A percentile compares a stretch with the other conserved stretches of the same genome.
Conservation (phyloP, 208 protist species). For the Trypanosoma brucei region DNA sequence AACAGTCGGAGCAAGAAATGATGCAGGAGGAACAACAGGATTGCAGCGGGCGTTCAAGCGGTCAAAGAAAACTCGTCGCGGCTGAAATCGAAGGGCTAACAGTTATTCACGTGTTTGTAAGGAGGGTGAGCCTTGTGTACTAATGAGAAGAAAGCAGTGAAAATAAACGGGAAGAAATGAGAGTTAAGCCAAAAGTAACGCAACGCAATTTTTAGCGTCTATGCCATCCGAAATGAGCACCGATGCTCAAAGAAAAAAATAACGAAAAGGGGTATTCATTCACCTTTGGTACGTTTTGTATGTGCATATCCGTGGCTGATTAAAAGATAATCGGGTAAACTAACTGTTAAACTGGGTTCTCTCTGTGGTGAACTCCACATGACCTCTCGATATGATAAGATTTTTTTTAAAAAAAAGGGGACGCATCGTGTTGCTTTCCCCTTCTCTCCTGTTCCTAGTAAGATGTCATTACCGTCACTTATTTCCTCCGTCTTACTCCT, state of each 20-base stretch:
- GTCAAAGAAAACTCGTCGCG: slow-evolving; percentile 50
- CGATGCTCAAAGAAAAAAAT: too few species aligned
- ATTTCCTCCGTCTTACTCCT: too few species aligned
- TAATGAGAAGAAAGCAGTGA: background rate
- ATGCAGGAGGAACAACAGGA: slow-evolving; percentile 24
- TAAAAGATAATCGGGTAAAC: background rate
- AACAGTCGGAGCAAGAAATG: slow-evolving; percentile 29
- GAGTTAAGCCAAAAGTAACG: background rate
- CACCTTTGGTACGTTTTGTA: background rate
- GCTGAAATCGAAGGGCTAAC: slow-evolving; percentile 4
- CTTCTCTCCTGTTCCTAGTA: too few species aligned
- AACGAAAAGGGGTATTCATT: too few species aligned
- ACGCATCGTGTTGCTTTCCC: too few species aligned
- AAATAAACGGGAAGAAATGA: background rate
- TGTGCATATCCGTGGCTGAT: background rate
- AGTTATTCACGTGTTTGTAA: background rate
- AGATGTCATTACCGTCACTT: too few species aligned
- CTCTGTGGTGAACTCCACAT: too few species aligned
- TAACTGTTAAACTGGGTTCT: too few species aligned
- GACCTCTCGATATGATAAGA: too few species aligned
- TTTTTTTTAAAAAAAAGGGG: too few species aligned
- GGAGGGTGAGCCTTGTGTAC: background rate
- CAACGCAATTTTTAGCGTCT: too few species aligned
- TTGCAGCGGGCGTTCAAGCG: slow-evolving; percentile 75
- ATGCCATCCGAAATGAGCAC: too few species aligned